These are phyloP conservation scores for Allium fistulosum DNA, from an alignment of 106 monocot genomes.

Conservation along the genomic window DNA sequence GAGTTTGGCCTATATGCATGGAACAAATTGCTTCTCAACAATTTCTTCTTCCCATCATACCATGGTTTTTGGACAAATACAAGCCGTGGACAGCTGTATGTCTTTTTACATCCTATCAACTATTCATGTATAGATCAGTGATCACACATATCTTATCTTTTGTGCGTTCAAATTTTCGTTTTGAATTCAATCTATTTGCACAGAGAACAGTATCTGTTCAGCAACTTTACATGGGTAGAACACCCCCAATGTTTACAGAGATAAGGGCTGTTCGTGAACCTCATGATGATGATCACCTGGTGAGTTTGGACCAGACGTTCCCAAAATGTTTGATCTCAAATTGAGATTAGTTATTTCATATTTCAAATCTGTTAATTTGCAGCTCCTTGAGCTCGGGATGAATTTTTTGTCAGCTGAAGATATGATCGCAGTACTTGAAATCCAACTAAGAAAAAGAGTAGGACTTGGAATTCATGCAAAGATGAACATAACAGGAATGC, in stretches of 20 bases:
- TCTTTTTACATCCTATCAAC: neutral
- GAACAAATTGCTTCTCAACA: slow-evolving; percentile 78
- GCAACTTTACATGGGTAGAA: slow-evolving; percentile 82
- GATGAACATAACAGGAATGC: slow-evolving; percentile 92
- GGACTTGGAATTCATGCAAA: slow-evolving; percentile 82
- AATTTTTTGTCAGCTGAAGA: slow-evolving; percentile 84
- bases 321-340: neutral
- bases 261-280: slow-evolving; percentile 58
- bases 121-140: neutral
- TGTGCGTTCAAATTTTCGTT: neutral
- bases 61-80: slow-evolving; percentile 92
- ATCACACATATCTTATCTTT: neutral
- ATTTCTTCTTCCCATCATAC: slow-evolving; percentile 77
- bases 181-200: slow-evolving; percentile 9
- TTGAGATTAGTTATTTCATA: neutral
- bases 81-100: slow-evolving; percentile 91
- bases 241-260: slow-evolving; percentile 68
- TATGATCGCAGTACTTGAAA: slow-evolving; percentile 73
- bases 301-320: slow-evolving; percentile 8
- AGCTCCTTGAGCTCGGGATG: slow-evolving; percentile 86
- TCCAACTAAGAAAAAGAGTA: slow-evolving; percentile 62
- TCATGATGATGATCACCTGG: slow-evolving; percentile 81
- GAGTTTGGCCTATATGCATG: slow-evolving; percentile 92
- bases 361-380: slow-evolving; percentile 10
- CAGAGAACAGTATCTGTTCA: slow-evolving; percentile 65